These are phyloP conservation scores for Penicillium subrubescens DNA, from an alignment of 495 filamentous ascomycete species.

Conservation along the genomic window DNA sequence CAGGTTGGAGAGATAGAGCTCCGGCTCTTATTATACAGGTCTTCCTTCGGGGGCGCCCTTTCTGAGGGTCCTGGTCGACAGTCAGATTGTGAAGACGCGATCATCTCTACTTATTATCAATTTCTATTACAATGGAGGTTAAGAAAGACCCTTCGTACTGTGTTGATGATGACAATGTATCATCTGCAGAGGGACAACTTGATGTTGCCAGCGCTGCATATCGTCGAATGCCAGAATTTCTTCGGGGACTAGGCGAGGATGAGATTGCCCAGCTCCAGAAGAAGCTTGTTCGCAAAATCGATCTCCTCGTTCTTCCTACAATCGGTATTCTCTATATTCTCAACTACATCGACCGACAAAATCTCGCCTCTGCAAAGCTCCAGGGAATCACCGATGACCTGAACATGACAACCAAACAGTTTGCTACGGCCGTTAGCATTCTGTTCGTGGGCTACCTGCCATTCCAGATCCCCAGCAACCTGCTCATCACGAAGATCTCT, in stretches of 20 bases:
- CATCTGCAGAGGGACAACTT: slow-evolving; percentile 37
- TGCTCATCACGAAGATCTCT: slow-evolving; percentile 52
- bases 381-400: slow-evolving; percentile 34
- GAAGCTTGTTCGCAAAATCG: slow-evolving; percentile 46
- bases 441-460: slow-evolving; percentile 51
- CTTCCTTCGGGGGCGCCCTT: slow-evolving; percentile 7
- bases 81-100: not conserved
- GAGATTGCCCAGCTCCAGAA: slow-evolving; percentile 32
- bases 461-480: slow-evolving; percentile 61
- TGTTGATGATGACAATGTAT: slow-evolving; percentile 29
- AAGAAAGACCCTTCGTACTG: slow-evolving; percentile 25
- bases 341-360: slow-evolving; percentile 43
- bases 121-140: slow-evolving; percentile 17
- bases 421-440: slow-evolving; percentile 33
- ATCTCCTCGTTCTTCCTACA: slow-evolving; percentile 38
- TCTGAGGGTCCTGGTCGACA: not conserved
- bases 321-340: slow-evolving; percentile 43
- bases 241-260: slow-evolving; percentile 28
- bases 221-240: slow-evolving; percentile 33
- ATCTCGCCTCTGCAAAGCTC: slow-evolving; percentile 31
- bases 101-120: not conserved
- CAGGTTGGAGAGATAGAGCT: slow-evolving; percentile 9
- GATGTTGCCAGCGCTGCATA: slow-evolving; percentile 25
- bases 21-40: slow-evolving; percentile 15
- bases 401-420: slow-evolving; percentile 32